Evolutionary conservation across 768 basidiomycete species (phyloP), one percentile per base, ranked within the genome.

Genomic region (Chalciporus piperatus): DNA sequence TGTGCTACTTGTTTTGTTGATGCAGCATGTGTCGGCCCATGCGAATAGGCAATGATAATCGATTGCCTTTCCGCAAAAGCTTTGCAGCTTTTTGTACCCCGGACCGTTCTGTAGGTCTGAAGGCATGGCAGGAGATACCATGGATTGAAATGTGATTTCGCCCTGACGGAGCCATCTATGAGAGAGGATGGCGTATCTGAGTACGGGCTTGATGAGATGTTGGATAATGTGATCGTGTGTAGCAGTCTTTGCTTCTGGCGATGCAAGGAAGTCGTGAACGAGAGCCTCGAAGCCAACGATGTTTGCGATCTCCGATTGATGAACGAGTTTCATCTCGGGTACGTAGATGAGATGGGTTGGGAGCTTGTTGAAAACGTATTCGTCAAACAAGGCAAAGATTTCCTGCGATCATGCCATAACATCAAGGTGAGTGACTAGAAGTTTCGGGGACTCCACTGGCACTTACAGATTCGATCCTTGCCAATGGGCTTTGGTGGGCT

Each of bases 101-200:
- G 38, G 43, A 6, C 35, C 30, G 20, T 52, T 16, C 11, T 2
- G 19, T 23, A 41, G n/a, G 3, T 41, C 22, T 12, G 12, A 16
- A 30, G 33, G 12, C 38, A 39, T 39, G 5, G 3, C 12, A 16
- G n/a, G 38, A 39, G 38, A 39, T 16, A n/a, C 12, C 47, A 41
- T 48, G 17, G 41, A 23, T 41, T 38, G 27, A 13, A 14, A 48
- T 27, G 47, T 41, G 11, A 39, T 35, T 19, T 48, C 47, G 7
- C 39, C 47, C 19, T 48, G 23, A 30, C 40, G 38, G 14, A 48
- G 47, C 47, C 47, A 48, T 23, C 47, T 38, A 23, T 48, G 47
- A 14, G 47, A 48, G 27, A 45, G 30, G 27, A 48, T 40, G 27
- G 47, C 47, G 38, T 48, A 41, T 19, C 10, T 17, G 38, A 39